Base-by-base conservation (phyloP, 805 yeast species). In the Blastobotrys chiropterorum region DNA sequence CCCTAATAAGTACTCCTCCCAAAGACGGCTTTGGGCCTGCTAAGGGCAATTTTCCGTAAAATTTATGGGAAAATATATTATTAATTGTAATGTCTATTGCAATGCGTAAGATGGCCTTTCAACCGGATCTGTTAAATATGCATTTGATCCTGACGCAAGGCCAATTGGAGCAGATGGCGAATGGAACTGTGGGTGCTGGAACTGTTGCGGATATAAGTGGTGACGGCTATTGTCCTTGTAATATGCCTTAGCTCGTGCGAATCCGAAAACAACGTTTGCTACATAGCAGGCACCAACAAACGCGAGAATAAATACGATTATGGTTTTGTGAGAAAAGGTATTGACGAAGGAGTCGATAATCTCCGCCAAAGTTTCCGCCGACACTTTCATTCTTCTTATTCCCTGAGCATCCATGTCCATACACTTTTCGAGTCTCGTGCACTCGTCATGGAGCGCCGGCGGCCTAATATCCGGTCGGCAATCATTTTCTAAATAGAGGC, bases 321-420 rank as follows among this genome's bases (percentile, higher is more conserved):
- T 31, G 1, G 64, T 50, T 38, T 53, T 54, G 49, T 45, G 76
- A 17, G 82, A 76, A 30, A 88, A 81, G 3, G 87, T 82, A 53
- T 76, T 79, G 17, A 86, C 68, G 59, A 89, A 86, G 1, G 86
- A 82, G 64, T 88, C 85, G 31, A 87, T 67, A 3, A 85, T 82
- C 56, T 86, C 95, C 0, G 94, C 94, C 53, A 86, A 69, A 0
- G 90, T 80, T 58, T 83, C 86, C 0, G 94, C 95, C 41, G 87
- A 82, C 53, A 86, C 73, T 55, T 76, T 76, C 0, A 90, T 81
- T 52, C 80, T 74, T 1, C 84, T 85, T 5, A 82, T 72, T 0
- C 67, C 66, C 1, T 76, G 75, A 3, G 95, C 90, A 57, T 88
- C 90, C 44, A 79, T 68, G 57, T 82, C 80, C 90, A 88, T 88